Evolutionary conservation across 495 filamentous ascomycete genomes (phyloP).

Genomic region (Lepraria neglecta): DNA sequence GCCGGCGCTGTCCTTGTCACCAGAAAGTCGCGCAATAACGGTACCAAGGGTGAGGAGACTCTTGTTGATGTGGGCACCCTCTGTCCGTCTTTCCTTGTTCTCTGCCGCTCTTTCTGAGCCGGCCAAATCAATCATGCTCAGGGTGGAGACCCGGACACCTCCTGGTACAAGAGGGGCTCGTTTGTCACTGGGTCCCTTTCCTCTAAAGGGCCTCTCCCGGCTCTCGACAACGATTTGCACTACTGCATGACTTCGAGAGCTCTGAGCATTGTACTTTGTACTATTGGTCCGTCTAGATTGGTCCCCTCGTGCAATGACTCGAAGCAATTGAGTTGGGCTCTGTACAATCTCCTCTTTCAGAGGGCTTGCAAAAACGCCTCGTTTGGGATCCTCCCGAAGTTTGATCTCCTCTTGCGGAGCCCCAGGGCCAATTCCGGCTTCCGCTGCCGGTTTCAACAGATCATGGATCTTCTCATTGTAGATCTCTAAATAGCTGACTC

Average conservation of each 20-base stretch:
- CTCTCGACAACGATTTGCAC: conserved; percentile 99
- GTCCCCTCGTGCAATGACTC: conserved; percentile 92
- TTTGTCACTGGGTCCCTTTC: conserved; percentile 57
- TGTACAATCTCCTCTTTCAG: conserved; percentile 98
- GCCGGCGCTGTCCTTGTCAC: conserved; percentile 75
- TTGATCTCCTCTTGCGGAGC: conserved; percentile 82
- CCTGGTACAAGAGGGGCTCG: conserved; percentile 74
- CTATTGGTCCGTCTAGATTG: conserved; percentile 81
- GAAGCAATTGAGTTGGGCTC: conserved; percentile 87
- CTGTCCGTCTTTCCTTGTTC: conserved; percentile 85
- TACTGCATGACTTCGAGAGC: conserved; percentile 94
- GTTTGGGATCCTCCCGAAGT: conserved; percentile 87
- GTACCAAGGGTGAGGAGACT: conserved; percentile 91
- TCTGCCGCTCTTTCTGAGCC: conserved; percentile 95
- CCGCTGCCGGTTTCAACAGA: conserved; percentile 66
- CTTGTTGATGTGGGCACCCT: conserved; percentile 98
- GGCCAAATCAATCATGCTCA: conserved; percentile 93
- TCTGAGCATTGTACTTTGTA: conserved; percentile 93
- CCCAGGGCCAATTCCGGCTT: conserved; percentile 40
- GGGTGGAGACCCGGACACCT: conserved; percentile 88
- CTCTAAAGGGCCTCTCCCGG: conserved; percentile 65
- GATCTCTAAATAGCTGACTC: conserved; percentile 97
- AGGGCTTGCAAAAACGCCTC: conserved; percentile 92
- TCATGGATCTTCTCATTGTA: conserved; percentile 99
- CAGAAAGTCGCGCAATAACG: conserved; percentile 81